phyloP scores from a whole-genome alignment of 495 filamentous ascomycete genomes.

The Lichina pygmaea region DNA sequence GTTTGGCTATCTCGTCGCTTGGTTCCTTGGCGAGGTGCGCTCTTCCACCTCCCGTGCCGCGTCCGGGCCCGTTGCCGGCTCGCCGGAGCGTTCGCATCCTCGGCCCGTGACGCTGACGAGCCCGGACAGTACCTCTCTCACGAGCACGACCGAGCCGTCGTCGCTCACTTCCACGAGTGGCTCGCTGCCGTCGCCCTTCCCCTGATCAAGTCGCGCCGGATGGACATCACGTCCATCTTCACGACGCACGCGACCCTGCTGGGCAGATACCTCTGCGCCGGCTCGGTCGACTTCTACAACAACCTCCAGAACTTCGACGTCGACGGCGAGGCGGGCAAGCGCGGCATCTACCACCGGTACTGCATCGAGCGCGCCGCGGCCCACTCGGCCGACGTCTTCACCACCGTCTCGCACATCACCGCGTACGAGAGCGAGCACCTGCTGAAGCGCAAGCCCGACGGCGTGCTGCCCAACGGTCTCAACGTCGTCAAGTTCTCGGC shows the following conservation, averaged over 20 bases:
- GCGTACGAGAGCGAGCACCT: constrained; percentile 95
- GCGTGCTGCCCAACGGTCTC: constrained; percentile 83
- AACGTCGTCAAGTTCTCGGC: constrained; percentile 98
- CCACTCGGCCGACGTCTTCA: constrained; percentile 87
- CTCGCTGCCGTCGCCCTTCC: constrained; percentile 88
- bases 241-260: constrained; percentile 91
- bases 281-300: constrained; percentile 97
- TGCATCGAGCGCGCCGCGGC: constrained; percentile 89
- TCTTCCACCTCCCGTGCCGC: not conserved
- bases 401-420: constrained; percentile 94
- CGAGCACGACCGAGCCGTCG: constrained; percentile 68
- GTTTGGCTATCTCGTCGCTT: constrained; percentile 90
- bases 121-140: constrained; percentile 60
- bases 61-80: not conserved
- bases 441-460: constrained; percentile 91
- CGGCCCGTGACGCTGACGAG: constrained; percentile 5
- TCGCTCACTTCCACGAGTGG: constrained; percentile 98
- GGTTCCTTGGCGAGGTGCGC: constrained; percentile 89
- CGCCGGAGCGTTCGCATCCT: constrained; percentile 1
- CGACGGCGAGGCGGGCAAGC: constrained; percentile 87
- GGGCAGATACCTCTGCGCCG: constrained; percentile 86
- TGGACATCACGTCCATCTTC: constrained; percentile 96
- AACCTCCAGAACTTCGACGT: constrained; percentile 95
- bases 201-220: constrained; percentile 69
- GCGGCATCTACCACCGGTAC: constrained; percentile 95